These are phyloP conservation scores for Stachybotrys elegans DNA, from an alignment of 2,329 filamentous ascomycete species.

Conservation along the genomic window DNA sequence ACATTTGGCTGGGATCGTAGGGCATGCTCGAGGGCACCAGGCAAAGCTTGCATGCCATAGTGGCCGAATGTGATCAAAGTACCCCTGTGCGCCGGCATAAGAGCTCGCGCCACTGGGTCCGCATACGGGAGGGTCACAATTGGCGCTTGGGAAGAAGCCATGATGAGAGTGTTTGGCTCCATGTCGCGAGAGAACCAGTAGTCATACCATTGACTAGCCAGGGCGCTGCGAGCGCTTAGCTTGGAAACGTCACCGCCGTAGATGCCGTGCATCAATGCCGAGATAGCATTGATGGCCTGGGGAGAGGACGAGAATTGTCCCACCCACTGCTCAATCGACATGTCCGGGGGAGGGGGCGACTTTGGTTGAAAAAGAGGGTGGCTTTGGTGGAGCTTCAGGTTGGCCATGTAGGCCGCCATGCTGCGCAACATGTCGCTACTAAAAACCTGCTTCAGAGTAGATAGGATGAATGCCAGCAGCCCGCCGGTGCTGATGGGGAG, in stretches of 20 bases:
- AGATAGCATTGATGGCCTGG: constrained; percentile 67
- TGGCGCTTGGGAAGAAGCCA: neutral
- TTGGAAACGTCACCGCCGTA: constrained; percentile 85
- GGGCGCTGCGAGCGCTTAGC: constrained; percentile 65
- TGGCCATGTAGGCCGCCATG: too few species aligned
- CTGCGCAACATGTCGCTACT: too few species aligned
- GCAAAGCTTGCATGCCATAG: constrained; percentile 59
- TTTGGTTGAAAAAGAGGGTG: too few species aligned
- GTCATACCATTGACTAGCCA: too few species aligned
- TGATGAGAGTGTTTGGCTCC: too few species aligned
- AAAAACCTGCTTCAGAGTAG: too few species aligned
- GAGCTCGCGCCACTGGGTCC: too few species aligned
- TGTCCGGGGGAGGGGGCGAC: constrained; percentile 23
- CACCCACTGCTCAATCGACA: constrained; percentile 32
- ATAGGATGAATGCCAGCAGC: too few species aligned
- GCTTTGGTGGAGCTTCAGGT: too few species aligned
- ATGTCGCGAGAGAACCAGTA: constrained; percentile 24
- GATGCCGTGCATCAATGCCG: constrained; percentile 77
- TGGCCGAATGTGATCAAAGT: constrained; percentile 31
- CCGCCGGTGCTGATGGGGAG: too few species aligned
- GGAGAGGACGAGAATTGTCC: constrained; percentile 21
- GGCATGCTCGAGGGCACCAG: constrained; percentile 45
- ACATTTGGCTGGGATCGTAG: constrained; percentile 54
- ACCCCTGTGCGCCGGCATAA: constrained; percentile 21
- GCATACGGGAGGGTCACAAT: neutral